A percentile compares a stretch with the other conserved stretches of the same genome.
Conservation (phyloP, 2,329 filamentous ascomycete species). For the Phialophora verrucosa region DNA sequence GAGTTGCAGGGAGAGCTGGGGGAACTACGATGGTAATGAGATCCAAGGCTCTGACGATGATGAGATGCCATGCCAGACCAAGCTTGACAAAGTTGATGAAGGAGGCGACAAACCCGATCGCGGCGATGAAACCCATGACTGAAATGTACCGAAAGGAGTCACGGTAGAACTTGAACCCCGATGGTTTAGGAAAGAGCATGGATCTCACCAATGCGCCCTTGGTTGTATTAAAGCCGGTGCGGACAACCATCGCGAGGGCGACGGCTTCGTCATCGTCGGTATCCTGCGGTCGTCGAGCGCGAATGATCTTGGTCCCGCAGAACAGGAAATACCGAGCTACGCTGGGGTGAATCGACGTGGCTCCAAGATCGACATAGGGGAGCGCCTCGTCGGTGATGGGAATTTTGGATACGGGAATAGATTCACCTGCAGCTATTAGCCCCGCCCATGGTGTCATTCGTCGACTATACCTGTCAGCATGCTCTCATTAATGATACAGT, state of each 20-base stretch:
- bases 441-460: background rate
- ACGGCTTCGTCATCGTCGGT: slow-evolving; percentile 85
- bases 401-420: slow-evolving; percentile 91
- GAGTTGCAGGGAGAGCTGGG: slow-evolving; percentile 88
- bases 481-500: slow-evolving; percentile 98
- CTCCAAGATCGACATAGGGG: slow-evolving; percentile 74
- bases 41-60: slow-evolving; percentile 89
- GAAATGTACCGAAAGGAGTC: slow-evolving; percentile 98
- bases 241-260: slow-evolving; percentile 86
- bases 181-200: slow-evolving; percentile 98
- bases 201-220: slow-evolving; percentile 95
- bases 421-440: slow-evolving; percentile 68
- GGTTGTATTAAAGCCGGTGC: slow-evolving; percentile 96
- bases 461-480: slow-evolving; percentile 76
- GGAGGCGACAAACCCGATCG: slow-evolving; percentile 85
- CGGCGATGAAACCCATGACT: slow-evolving; percentile 88
- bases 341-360: slow-evolving; percentile 80
- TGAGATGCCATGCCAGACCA: slow-evolving; percentile 82
- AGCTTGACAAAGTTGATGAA: slow-evolving; percentile 92
- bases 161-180: slow-evolving; percentile 97
- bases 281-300: slow-evolving; percentile 85
- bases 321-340: slow-evolving; percentile 90
- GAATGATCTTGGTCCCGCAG: slow-evolving; percentile 92
- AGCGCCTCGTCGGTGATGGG: slow-evolving; percentile 82
- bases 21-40: slow-evolving; percentile 97